Evolutionary conservation across 768 basidiomycete species (phyloP).

Genomic region (Rhizopogon vulgaris): DNA sequence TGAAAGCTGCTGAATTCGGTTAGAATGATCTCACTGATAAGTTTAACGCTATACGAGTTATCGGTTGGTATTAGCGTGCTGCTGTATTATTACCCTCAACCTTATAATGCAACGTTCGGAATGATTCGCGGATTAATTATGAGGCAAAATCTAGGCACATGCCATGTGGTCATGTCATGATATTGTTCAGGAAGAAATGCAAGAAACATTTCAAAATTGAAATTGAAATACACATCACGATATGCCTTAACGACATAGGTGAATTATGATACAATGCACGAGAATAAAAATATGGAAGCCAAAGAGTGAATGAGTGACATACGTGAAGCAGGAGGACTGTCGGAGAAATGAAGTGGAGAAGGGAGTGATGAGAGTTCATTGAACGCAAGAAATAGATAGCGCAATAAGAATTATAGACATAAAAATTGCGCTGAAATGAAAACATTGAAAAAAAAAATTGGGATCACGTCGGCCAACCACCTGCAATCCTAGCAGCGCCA

Average conservation of each 20-base stretch:
- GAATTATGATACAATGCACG: not conserved
- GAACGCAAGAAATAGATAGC: not conserved
- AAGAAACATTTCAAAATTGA: too few relatives aligned
- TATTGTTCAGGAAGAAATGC: too few relatives aligned
- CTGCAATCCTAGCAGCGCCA: slow-evolving; percentile 67
- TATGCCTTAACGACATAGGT: too few relatives aligned
- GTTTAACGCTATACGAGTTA: too few relatives aligned
- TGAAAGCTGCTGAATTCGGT: not conserved
- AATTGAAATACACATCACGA: too few relatives aligned
- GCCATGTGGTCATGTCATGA: too few relatives aligned
- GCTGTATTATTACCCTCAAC: too few relatives aligned
- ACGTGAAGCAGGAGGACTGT: not conserved
- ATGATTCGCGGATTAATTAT: too few relatives aligned
- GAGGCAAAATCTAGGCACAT: too few relatives aligned
- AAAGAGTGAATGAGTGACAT: not conserved
- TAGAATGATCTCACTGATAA: not conserved
- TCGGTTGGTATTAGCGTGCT: too few relatives aligned
- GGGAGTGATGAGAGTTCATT: not conserved
- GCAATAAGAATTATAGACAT: slow-evolving; percentile 1
- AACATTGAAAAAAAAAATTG: not conserved
- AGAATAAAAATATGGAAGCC: not conserved
- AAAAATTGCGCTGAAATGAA: not conserved
- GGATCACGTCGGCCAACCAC: slow-evolving; percentile 71
- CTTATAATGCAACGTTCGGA: too few relatives aligned
- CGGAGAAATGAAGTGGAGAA: not conserved